Conservation (phyloP, 805 yeast species). For the Kurtzmaniella fragi region DNA sequence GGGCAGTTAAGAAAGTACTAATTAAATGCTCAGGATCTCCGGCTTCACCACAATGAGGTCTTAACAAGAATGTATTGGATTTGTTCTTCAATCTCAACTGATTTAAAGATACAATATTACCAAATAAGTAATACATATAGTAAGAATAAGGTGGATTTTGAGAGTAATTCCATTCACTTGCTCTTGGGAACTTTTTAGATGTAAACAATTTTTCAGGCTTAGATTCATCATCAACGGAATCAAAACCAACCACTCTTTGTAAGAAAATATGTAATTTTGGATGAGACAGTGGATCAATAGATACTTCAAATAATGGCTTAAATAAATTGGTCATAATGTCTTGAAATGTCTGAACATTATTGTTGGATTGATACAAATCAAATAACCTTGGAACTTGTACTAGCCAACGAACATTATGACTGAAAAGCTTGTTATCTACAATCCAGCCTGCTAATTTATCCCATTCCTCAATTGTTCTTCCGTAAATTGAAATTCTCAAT, state of each 20-base stretch:
- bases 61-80: conserved; percentile 83
- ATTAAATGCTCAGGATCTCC: conserved; percentile 98
- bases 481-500: conserved; percentile 91
- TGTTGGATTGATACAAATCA: conserved; percentile 78
- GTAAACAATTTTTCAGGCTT: conserved; percentile 81
- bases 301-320: conserved; percentile 85
- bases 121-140: conserved; percentile 82
- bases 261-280: conserved; percentile 89
- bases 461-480: conserved; percentile 89
- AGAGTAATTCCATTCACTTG: conserved; percentile 71
- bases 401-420: conserved; percentile 96
- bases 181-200: conserved; percentile 72
- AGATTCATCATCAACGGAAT: conserved; percentile 97
- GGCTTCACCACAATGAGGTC: conserved; percentile 99
- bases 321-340: conserved; percentile 77
- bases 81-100: conserved; percentile 73
- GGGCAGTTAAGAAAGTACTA: conserved; percentile 81
- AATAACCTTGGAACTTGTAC: conserved; percentile 92
- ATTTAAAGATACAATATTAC: conserved; percentile 82
- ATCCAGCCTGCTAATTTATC: conserved; percentile 94
- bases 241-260: conserved; percentile 95
- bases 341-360: conserved; percentile 64
- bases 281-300: conserved; percentile 75
- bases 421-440: conserved; percentile 81
- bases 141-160: conserved; percentile 97